Base-by-base conservation (phyloP, 352 stramenopile species). In the Globisporangium emineosum region DNA sequence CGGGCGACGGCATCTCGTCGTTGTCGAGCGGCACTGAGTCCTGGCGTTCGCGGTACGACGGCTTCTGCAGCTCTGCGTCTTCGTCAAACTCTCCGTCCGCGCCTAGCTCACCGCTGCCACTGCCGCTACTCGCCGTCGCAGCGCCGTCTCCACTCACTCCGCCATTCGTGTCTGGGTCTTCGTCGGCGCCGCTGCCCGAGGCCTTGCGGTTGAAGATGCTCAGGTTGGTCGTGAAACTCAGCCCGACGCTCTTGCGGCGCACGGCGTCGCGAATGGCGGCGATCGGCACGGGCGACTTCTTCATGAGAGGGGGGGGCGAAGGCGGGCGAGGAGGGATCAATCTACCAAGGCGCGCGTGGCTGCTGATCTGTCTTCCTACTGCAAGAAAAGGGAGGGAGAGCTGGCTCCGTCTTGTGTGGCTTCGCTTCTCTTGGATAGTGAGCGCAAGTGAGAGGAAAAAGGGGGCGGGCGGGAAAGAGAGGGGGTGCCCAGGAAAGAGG, bases 161-260 rank as follows among this genome's bases (percentile, higher is more conserved):
- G 9, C 54, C 32, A 19, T 60, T 56, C 17, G 33, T 40, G 58
- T 63, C 40, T 27, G 60, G 23, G 33, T 73, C 77, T 32, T 86
- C 77, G 43, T 81, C 78, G 33, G 76, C 72, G 59, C 75, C 74
- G 17, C 60, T 65, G 60, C 71, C 76, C 50, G 71, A 77, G 32
- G 70, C 45, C 61, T 66, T 56, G 53, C 77, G 75, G 57, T 72
- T 76, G 55, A 86, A 86, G 61, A 86, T 76, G 52, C 77, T 82
- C 33, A 88, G 78, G 64, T 81, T 85, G 23, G 69, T 81, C 13
- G 76, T 88, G 68, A 88, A 84, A 65, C 71, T 88, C 66, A 90
- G 67, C 13, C 73, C 75, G 50, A 88, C 78, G 68, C 78, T 88
- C 64, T 88, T 90, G 50, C 81, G 77, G 5, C 74, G 73, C 55